phyloP scores from a whole-genome alignment of 768 basidiomycete species.

The Collybiopsis luxurians region DNA sequence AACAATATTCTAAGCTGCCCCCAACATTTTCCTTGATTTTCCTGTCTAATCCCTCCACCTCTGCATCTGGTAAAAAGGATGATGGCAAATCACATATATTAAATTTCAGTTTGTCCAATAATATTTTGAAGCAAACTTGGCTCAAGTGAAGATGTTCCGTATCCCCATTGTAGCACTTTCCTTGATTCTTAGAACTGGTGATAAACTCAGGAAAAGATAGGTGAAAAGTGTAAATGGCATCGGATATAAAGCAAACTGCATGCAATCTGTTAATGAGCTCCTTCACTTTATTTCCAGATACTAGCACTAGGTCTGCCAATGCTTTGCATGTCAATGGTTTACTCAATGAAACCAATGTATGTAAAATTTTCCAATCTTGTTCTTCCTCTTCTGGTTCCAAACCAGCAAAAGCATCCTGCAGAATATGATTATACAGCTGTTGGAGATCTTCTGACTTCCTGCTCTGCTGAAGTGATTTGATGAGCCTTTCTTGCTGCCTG shows the following conservation, averaged over 20 bases:
- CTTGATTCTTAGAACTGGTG: too few relatives aligned
- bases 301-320: not conserved
- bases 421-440: not conserved
- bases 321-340: not conserved
- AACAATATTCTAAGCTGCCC: constrained; percentile 1
- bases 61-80: not conserved
- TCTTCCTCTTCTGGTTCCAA: not conserved
- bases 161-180: not conserved
- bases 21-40: not conserved
- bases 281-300: not conserved
- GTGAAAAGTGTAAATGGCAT: not conserved
- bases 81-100: constrained; percentile 9
- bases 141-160: not conserved
- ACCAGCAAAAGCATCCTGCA: not conserved
- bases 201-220: constrained; percentile 7
- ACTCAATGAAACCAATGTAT: not conserved
- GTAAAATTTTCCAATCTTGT: not conserved
- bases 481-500: too few relatives aligned
- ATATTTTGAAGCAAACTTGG: not conserved
- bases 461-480: not conserved
- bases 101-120: not conserved
- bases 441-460: not conserved
- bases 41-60: not conserved
- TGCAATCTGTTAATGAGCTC: not conserved
- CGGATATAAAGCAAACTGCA: not conserved